Conservation (phyloP, 2,329 filamentous ascomycete species). For the Pseudonectria buxi region DNA sequence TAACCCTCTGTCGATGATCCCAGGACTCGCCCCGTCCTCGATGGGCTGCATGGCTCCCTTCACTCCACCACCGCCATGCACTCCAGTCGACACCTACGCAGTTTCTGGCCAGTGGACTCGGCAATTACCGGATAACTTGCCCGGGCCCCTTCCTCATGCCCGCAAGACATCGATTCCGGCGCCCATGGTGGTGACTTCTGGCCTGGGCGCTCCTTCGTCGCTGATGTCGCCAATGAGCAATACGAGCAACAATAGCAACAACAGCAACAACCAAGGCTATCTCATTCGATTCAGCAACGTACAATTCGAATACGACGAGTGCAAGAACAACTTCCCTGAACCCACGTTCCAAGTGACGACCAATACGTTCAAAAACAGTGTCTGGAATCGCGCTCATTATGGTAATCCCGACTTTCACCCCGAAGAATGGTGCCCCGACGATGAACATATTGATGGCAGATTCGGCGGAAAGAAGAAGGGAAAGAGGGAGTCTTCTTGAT, state of each 20-base stretch:
- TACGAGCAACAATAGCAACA: no score
- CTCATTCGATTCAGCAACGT: conserved; percentile 44
- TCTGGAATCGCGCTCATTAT: conserved; percentile 61
- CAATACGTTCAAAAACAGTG: conserved; percentile 57
- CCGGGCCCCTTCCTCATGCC: no score
- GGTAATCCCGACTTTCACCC: conserved; percentile 52
- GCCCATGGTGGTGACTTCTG: conserved; percentile 14
- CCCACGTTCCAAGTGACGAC: conserved; percentile 44
- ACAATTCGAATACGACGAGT: conserved; percentile 42
- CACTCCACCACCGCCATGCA: conserved; percentile 25
- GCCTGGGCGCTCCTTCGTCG: conserved; percentile 8
- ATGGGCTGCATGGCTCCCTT: conserved; percentile 27
- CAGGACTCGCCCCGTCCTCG: conserved; percentile 30
- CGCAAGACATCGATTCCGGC: not conserved
- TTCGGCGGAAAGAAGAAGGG: conserved; percentile 18
- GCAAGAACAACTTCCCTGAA: conserved; percentile 36
- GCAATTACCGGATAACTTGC: conserved; percentile 22
- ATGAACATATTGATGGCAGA: conserved; percentile 28
- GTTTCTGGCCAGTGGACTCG: conserved; percentile 32
- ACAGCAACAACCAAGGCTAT: conserved; percentile 16
- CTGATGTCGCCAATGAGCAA: conserved; percentile 5
- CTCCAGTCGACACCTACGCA: conserved; percentile 18
- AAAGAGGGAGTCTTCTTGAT: conserved; percentile 15
- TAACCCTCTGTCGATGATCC: conserved; percentile 40
- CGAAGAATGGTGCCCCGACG: conserved; percentile 37